These are phyloP conservation scores for Phalaenopsis aphrodite DNA, from an alignment of 106 monocot species.

Conservation along the genomic window DNA sequence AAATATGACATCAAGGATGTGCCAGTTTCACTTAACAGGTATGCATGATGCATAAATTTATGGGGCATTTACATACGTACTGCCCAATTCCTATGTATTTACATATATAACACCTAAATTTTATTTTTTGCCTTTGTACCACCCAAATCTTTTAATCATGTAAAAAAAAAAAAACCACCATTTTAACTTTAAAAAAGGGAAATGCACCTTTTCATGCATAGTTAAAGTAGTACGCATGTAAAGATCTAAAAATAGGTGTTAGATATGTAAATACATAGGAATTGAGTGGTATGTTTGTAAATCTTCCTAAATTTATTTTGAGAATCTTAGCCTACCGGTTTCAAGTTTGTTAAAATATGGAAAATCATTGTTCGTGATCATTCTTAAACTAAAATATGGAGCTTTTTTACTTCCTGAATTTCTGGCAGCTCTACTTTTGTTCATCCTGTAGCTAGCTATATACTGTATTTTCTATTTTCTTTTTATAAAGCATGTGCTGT, in stretches of 20 bases:
- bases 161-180: too few species aligned
- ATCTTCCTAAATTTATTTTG: neutral
- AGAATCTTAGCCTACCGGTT: neutral
- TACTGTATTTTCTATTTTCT: neutral
- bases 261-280: too few species aligned
- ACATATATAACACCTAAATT: too few species aligned
- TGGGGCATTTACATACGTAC: too few species aligned
- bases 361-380: neutral
- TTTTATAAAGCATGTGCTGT: neutral
- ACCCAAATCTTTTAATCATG: too few species aligned
- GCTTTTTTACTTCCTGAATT: neutral
- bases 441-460: neutral
- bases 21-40: conserved; percentile 46
- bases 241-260: too few species aligned
- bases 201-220: too few species aligned
- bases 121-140: too few species aligned
- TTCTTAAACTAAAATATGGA: neutral
- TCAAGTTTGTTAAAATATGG: neutral
- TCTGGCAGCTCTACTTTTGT: neutral
- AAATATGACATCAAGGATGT: conserved; percentile 60
- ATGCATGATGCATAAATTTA: conserved; percentile 7
- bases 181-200: too few species aligned
- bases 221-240: too few species aligned
- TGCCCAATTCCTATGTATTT: too few species aligned
- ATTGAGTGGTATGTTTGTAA: too few species aligned